phyloP scores from a whole-genome alignment of 208 protist genomes.

The Leishmania guyanensis region DNA sequence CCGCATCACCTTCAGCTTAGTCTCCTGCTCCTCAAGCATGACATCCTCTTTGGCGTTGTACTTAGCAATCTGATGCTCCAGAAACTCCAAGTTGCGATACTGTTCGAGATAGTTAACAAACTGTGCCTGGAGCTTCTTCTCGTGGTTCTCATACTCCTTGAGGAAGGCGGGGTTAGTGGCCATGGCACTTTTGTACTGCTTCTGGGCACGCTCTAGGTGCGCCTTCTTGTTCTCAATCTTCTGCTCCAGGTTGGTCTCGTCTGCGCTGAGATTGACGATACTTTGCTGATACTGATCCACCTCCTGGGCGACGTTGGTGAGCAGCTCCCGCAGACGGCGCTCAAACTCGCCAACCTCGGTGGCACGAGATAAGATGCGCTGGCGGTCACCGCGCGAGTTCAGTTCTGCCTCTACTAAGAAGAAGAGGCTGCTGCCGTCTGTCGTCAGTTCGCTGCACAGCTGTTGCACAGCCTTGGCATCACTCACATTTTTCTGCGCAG shows the following conservation, averaged over 20 bases:
- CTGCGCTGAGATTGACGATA: constrained; percentile 82
- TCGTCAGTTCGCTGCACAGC: constrained; percentile 90
- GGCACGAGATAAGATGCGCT: constrained; percentile 84
- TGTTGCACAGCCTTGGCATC: constrained; percentile 89
- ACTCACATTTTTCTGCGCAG: constrained; percentile 79
- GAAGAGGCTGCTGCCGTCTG: constrained; percentile 87
- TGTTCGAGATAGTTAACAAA: constrained; percentile 94
- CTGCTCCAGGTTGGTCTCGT: constrained; percentile 93
- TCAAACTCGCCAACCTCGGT: constrained; percentile 93
- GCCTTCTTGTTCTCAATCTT: constrained; percentile 96
- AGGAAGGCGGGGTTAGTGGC: constrained; percentile 92
- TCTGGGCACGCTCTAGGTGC: constrained; percentile 93
- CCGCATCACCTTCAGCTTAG: constrained; percentile 85
- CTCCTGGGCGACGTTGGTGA: constrained; percentile 69
- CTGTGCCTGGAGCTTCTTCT: constrained; percentile 89
- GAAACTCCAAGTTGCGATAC: constrained; percentile 94
- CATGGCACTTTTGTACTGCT: constrained; percentile 89
- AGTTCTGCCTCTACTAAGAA: constrained; percentile 89
- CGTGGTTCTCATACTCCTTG: constrained; percentile 95
- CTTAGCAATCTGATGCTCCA: constrained; percentile 90
- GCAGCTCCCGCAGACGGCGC: constrained; percentile 80
- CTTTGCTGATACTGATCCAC: constrained; percentile 86
- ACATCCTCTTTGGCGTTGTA: constrained; percentile 88
- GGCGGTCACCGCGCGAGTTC: constrained; percentile 57
- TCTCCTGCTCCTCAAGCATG: constrained; percentile 89